These are phyloP conservation scores for Ganoderma lingzhi DNA, from an alignment of 1,284 basidiomycete genomes.

Conservation along the genomic window DNA sequence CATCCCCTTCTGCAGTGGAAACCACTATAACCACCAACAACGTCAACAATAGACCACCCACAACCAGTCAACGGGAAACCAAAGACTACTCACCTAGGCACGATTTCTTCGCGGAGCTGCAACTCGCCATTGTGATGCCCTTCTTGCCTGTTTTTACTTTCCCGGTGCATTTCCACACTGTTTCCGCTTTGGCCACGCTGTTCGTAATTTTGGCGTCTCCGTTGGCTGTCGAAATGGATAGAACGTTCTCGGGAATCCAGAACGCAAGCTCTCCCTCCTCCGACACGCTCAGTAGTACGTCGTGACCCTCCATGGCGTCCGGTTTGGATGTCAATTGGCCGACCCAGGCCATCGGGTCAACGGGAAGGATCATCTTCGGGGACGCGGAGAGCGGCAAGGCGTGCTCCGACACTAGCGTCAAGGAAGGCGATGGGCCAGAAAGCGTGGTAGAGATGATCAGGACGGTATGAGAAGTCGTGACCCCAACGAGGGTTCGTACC, in stretches of 20 bases:
- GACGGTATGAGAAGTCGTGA: conserved; percentile 34
- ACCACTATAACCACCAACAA: conserved; percentile 53
- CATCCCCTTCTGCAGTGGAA: conserved; percentile 63
- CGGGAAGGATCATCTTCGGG: conserved; percentile 72
- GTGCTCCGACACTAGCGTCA: conserved; percentile 53
- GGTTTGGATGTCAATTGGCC: conserved; percentile 45
- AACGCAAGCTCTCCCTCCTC: conserved; percentile 80
- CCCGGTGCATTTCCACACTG: conserved; percentile 74
- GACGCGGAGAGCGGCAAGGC: conserved; percentile 57
- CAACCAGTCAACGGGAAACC: background rate
- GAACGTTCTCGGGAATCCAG: conserved; percentile 73
- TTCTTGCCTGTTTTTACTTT: conserved; percentile 75
- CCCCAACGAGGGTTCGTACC: conserved; percentile 42
- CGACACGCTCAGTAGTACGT: conserved; percentile 82
- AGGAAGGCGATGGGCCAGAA: conserved; percentile 34
- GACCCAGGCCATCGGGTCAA: conserved; percentile 93
- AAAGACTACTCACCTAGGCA: conserved; percentile 64
- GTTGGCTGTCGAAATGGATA: background rate
- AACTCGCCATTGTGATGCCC: conserved; percentile 73
- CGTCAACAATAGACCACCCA: background rate
- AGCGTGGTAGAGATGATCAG: conserved; percentile 33
- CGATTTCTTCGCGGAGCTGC: conserved; percentile 91
- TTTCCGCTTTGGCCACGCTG: background rate
- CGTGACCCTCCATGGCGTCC: conserved; percentile 57
- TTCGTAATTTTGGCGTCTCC: conserved; percentile 4